A percentile compares a stretch with the other conserved stretches of the same genome.
phyloP scores from a whole-genome alignment of 441 rosid species.

The Bocquillonia castaneifolia region DNA sequence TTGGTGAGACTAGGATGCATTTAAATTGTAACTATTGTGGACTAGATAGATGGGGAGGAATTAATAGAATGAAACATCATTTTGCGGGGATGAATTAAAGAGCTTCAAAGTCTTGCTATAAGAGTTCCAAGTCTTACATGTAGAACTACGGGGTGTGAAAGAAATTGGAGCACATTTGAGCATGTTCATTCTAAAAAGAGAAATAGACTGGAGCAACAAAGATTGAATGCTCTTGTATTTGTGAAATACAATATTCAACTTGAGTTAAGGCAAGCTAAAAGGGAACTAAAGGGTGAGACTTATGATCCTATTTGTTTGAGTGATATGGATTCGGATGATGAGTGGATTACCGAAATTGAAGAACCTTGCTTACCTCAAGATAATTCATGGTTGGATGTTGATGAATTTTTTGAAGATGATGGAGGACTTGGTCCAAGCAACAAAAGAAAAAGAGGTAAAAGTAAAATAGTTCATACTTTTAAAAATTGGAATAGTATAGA shows the following conservation, averaged over 20 bases:
- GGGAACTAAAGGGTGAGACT: neutral
- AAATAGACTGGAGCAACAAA: neutral
- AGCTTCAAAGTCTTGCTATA: neutral
- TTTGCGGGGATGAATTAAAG: no score
- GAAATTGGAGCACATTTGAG: no score
- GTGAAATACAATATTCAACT: neutral
- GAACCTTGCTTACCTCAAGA: neutral
- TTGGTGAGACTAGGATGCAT: neutral
- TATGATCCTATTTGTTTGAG: neutral
- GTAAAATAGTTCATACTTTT: no score
- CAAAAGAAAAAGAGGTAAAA: neutral
- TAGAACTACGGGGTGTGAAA: no score
- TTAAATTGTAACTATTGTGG: neutral
- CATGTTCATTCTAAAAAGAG: no score
- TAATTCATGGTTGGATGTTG: neutral
- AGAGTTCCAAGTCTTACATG: no score
- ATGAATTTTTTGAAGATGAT: neutral
- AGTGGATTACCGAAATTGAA: neutral
- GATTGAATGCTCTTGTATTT: neutral
- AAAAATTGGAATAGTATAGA: no score
- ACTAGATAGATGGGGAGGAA: neutral
- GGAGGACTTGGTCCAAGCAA: neutral
- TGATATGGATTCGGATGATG: constrained; percentile 1
- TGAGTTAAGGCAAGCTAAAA: neutral
- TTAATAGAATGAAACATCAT: no score